phyloP scores from a whole-genome alignment of 2,329 filamentous ascomycete genomes.

The Fusarium subtropicale region DNA sequence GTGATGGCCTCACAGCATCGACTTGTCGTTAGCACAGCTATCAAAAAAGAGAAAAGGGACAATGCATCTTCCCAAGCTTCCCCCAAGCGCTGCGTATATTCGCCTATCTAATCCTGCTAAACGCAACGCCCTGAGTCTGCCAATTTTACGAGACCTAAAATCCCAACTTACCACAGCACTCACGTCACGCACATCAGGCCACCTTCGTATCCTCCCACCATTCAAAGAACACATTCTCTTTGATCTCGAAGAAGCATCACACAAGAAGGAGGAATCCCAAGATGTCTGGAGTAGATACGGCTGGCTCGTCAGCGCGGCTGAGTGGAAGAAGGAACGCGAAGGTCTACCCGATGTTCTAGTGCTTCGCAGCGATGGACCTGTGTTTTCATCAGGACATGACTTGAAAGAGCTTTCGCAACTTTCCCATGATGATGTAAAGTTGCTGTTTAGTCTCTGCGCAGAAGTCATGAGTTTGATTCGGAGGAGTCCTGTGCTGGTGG shows the following conservation, averaged over 20 bases:
- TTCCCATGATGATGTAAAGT: slow-evolving; percentile 26
- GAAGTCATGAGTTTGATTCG: slow-evolving; percentile 43
- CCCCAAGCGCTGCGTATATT: slow-evolving; percentile 33
- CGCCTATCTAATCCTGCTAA: slow-evolving; percentile 35
- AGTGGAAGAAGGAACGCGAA: slow-evolving; percentile 40
- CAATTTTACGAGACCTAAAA: slow-evolving; percentile 35
- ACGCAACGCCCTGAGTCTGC: slow-evolving; percentile 42
- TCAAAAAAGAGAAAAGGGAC: not conserved
- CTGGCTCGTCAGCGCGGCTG: slow-evolving; percentile 38
- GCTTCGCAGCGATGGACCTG: slow-evolving; percentile 40
- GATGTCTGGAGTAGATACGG: slow-evolving; percentile 31
- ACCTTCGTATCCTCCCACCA: slow-evolving; percentile 29
- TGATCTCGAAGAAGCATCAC: slow-evolving; percentile 13
- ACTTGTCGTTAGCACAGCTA: not conserved
- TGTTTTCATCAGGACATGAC: slow-evolving; percentile 44
- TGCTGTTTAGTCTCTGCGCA: slow-evolving; percentile 35
- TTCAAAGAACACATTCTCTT: slow-evolving; percentile 20
- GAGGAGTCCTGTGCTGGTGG: slow-evolving; percentile 38
- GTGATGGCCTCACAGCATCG: not conserved
- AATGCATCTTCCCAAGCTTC: slow-evolving; percentile 41
- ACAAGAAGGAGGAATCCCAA: not conserved
- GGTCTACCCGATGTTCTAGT: slow-evolving; percentile 41
- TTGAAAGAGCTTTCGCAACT: slow-evolving; percentile 37
- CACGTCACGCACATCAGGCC: slow-evolving; percentile 15
- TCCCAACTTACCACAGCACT: slow-evolving; percentile 33